These are phyloP conservation scores for Jatropha podagrica DNA, from an alignment of 441 rosid species.

Conservation along the genomic window DNA sequence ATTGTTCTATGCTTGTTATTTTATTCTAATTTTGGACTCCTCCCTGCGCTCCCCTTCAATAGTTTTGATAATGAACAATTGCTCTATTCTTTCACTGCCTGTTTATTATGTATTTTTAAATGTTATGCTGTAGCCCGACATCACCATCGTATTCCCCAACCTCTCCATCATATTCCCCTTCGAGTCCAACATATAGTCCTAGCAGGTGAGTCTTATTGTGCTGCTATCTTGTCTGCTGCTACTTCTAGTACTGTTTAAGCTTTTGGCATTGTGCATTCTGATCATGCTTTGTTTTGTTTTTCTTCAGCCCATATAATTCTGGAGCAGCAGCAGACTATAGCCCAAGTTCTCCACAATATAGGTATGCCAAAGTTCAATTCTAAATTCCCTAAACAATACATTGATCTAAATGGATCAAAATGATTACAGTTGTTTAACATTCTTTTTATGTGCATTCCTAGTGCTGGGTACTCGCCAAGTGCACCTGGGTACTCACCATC, in stretches of 20 bases:
- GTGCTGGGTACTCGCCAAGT: slow-evolving; percentile 95
- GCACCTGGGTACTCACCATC: slow-evolving; percentile 93
- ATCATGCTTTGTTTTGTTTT: background rate
- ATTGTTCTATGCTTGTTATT: background rate
- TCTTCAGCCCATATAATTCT: slow-evolving; percentile 77
- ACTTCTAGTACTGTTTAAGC: background rate
- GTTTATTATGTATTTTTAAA: background rate
- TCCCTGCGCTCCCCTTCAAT: too few species aligned
- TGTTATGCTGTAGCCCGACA: slow-evolving; percentile 67
- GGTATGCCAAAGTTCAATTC: slow-evolving; percentile 34
- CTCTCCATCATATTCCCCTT: slow-evolving; percentile 92
- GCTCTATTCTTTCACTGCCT: background rate
- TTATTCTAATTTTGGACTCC: background rate
- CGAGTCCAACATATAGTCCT: slow-evolving; percentile 93
- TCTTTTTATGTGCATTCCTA: slow-evolving; percentile 48
- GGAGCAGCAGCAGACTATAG: slow-evolving; percentile 90
- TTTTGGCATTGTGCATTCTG: background rate
- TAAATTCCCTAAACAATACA: background rate
- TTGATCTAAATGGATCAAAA: background rate
- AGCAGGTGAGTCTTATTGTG: slow-evolving; percentile 63
- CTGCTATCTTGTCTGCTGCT: background rate
- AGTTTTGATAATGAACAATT: background rate
- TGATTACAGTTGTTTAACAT: background rate
- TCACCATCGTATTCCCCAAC: slow-evolving; percentile 97
- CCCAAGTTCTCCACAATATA: slow-evolving; percentile 78